phyloP scores from a whole-genome alignment of 352 stramenopile genomes.

The Pythium pectinolyticum region DNA sequence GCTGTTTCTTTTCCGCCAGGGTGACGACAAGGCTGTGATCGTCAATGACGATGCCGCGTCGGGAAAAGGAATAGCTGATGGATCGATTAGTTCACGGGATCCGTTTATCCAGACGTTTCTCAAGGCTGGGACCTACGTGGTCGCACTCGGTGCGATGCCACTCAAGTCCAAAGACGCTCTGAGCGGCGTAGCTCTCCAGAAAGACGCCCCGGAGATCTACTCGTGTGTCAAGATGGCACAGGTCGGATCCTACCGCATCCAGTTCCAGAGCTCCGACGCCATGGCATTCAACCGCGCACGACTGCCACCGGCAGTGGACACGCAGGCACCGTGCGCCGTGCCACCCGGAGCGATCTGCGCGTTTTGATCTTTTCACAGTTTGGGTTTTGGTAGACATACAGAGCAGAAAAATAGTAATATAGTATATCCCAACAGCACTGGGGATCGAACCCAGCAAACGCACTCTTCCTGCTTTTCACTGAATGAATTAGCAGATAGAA shows the following conservation, averaged over 20 bases:
- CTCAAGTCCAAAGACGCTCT: constrained; percentile 27
- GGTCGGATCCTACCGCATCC: constrained; percentile 20
- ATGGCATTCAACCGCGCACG: constrained; percentile 19
- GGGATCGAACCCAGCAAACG: too few relatives aligned
- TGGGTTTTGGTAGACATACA: too few relatives aligned
- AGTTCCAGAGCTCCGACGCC: constrained; percentile 21
- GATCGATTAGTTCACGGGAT: constrained; percentile 53
- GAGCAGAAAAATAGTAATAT: too few relatives aligned
- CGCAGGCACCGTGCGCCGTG: background rate
- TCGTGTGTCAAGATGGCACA: constrained; percentile 8
- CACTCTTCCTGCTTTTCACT: too few relatives aligned
- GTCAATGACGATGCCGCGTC: constrained; percentile 40
- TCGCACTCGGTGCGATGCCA: constrained; percentile 42
- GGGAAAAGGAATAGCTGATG: constrained; percentile 32
- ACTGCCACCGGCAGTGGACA: constrained; percentile 1
- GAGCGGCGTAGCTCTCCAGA: background rate
- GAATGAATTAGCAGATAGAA: too few relatives aligned
- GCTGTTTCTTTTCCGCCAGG: constrained; percentile 54
- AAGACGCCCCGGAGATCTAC: constrained; percentile 27
- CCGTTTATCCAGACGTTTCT: constrained; percentile 51
- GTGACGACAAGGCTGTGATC: constrained; percentile 32
- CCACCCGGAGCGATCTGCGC: constrained; percentile 13
- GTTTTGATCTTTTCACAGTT: too few relatives aligned
- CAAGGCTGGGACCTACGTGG: constrained; percentile 48
- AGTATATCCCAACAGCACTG: too few relatives aligned